These are phyloP conservation scores for Suhomyces panamericanus DNA, from an alignment of 1,139 yeast species.

Conservation along the genomic window DNA sequence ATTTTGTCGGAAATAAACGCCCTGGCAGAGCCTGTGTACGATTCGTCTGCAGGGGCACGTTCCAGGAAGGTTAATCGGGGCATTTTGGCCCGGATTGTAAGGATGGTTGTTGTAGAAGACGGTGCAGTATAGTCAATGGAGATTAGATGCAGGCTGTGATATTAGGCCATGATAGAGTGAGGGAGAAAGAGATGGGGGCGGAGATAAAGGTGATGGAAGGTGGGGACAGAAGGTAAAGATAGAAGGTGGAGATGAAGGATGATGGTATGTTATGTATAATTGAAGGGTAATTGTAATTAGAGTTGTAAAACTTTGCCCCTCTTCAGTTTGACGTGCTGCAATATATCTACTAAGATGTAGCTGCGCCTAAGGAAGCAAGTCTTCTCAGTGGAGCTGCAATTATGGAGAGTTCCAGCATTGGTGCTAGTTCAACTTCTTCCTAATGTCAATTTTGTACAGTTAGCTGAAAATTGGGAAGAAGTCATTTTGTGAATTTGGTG, in stretches of 20 bases:
- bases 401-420: no score
- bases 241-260: not conserved
- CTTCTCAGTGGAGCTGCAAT: no score
- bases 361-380: no score
- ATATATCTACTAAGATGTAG: no score
- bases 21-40: not conserved
- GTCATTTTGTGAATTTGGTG: no score
- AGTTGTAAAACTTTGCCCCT: not conserved
- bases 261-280: not conserved
- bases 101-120: not conserved
- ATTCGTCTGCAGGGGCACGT: conserved; percentile 18
- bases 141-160: not conserved
- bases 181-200: no score
- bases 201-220: not conserved
- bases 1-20: conserved; percentile 9
- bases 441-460: no score
- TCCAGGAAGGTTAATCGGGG: conserved; percentile 8
- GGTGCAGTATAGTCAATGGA: not conserved
- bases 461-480: no score
- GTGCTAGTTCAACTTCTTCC: no score
- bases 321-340: no score
- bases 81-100: not conserved
- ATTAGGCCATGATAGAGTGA: no score
- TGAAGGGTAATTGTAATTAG: not conserved
- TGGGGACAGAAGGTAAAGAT: no score